Evolutionary conservation across 83 land plant species (phyloP).

Genomic region (Larix sibirica): DNA sequence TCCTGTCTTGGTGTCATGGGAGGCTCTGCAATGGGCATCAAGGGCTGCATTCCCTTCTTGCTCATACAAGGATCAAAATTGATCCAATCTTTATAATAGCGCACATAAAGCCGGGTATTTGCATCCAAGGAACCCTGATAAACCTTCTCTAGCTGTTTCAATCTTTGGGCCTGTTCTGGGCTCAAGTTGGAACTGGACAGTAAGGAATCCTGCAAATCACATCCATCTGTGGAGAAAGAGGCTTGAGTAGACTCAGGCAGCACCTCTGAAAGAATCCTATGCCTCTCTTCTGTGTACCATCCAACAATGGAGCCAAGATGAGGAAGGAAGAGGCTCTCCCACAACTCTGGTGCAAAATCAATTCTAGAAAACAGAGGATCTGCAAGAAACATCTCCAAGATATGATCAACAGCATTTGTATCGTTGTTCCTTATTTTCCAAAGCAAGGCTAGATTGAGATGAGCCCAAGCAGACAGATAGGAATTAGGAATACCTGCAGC

Average conservation of each 20-base stretch:
- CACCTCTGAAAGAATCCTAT: slow-evolving; percentile 35
- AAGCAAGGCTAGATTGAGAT: slow-evolving; percentile 50
- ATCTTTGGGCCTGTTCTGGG: slow-evolving; percentile 50
- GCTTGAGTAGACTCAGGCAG: slow-evolving; percentile 47
- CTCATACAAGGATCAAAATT: slow-evolving; percentile 25
- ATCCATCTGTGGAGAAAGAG: slow-evolving; percentile 48
- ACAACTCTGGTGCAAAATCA: slow-evolving; percentile 66
- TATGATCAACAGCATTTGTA: slow-evolving; percentile 35
- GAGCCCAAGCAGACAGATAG: slow-evolving; percentile 70
- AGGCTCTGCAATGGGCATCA: slow-evolving; percentile 66
- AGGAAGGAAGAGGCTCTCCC: slow-evolving; percentile 58
- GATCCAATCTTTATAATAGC: slow-evolving; percentile 55
- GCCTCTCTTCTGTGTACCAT: slow-evolving; percentile 59
- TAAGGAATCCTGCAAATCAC: slow-evolving; percentile 43
- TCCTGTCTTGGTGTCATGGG: slow-evolving; percentile 68
- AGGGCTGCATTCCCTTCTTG: slow-evolving; percentile 40
- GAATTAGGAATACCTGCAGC: slow-evolving; percentile 57
- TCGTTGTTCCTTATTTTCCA: slow-evolving; percentile 41
- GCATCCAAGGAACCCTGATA: slow-evolving; percentile 63
- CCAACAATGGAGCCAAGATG: slow-evolving; percentile 55
- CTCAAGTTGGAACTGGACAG: slow-evolving; percentile 23
- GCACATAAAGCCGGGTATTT: slow-evolving; percentile 53
- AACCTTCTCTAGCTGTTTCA: slow-evolving; percentile 52
- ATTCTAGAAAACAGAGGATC: slow-evolving; percentile 54
- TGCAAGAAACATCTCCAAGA: slow-evolving; percentile 55